These are phyloP conservation scores for Cordyceps cateniannulata DNA, from an alignment of 2,329 filamentous ascomycete genomes.

Conservation along the genomic window DNA sequence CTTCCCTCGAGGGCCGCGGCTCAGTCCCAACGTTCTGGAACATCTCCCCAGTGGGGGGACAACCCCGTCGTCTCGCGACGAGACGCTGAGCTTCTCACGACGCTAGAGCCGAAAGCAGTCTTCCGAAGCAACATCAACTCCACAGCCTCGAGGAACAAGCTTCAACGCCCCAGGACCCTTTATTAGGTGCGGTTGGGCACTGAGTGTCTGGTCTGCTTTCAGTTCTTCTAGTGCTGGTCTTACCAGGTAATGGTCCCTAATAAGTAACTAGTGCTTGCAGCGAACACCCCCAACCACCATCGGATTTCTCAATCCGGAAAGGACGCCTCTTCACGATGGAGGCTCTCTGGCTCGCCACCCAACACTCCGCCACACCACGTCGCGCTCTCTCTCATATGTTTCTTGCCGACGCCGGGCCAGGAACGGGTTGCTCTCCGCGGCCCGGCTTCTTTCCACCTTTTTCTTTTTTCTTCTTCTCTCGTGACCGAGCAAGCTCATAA, in stretches of 20 bases:
- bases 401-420: slow-evolving; percentile 3
- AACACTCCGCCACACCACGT: neutral
- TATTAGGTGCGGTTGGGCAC: neutral
- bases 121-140: slow-evolving; percentile 7
- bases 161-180: slow-evolving; percentile 8
- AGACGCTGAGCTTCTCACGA: neutral
- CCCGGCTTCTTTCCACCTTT: neutral
- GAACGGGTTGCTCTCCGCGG: neutral
- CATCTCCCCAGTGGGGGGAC: neutral
- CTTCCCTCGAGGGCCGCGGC: neutral
- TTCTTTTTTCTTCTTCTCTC: neutral
- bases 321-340: slow-evolving; percentile 15
- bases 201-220: neutral
- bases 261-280: neutral
- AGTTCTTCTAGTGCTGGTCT: no score
- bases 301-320: slow-evolving; percentile 16
- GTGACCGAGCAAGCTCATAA: neutral
- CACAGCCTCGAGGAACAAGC: slow-evolving; percentile 1
- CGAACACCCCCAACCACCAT: slow-evolving; percentile 12
- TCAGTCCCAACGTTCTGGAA: slow-evolving; percentile 5
- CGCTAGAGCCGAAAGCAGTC: slow-evolving; percentile 10
- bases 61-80: slow-evolving; percentile 1
- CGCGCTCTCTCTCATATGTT: neutral
- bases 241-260: no score
- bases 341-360: slow-evolving; percentile 5